These are phyloP conservation scores for Pilatotrama ljubarskyi DNA, from an alignment of 768 basidiomycete species.

Conservation along the genomic window DNA sequence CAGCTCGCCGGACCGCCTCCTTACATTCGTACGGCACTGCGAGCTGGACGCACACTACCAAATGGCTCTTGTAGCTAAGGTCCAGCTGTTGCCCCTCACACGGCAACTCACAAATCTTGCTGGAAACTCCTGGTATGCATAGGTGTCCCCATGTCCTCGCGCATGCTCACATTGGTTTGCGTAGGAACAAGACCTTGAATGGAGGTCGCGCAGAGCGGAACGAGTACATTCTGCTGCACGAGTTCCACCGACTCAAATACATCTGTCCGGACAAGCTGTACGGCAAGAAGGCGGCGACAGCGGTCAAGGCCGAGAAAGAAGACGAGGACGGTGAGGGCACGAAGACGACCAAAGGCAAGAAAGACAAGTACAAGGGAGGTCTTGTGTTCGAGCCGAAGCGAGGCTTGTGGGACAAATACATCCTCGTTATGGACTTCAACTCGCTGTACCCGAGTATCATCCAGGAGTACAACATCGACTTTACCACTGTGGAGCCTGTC, in stretches of 20 bases:
- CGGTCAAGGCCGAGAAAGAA: slow-evolving; percentile 52
- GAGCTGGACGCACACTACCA: slow-evolving; percentile 96
- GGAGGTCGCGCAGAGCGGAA: slow-evolving; percentile 98
- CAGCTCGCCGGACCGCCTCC: slow-evolving; percentile 69
- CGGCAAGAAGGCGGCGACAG: slow-evolving; percentile 66
- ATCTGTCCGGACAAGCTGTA: slow-evolving; percentile 94
- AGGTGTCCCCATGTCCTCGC: background rate
- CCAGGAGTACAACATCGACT: slow-evolving; percentile 99
- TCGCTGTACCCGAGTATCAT: slow-evolving; percentile 99
- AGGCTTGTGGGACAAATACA: slow-evolving; percentile 93
- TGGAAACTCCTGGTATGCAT: slow-evolving; percentile 88
- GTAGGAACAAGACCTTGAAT: slow-evolving; percentile 94
- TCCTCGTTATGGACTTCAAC: slow-evolving; percentile 99
- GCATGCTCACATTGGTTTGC: background rate
- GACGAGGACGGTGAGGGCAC: slow-evolving; percentile 43
- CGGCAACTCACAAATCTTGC: slow-evolving; percentile 93
- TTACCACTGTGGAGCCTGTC: slow-evolving; percentile 86
- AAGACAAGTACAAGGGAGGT: slow-evolving; percentile 98
- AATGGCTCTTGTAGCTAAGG: slow-evolving; percentile 94
- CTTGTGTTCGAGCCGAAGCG: slow-evolving; percentile 96
- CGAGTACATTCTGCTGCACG: slow-evolving; percentile 97
- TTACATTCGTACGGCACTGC: slow-evolving; percentile 90
- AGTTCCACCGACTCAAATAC: slow-evolving; percentile 95
- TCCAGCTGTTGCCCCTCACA: slow-evolving; percentile 91
- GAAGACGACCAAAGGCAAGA: slow-evolving; percentile 66